phyloP scores from a whole-genome alignment of 306 rosid species.

The Abrus precatorius region DNA sequence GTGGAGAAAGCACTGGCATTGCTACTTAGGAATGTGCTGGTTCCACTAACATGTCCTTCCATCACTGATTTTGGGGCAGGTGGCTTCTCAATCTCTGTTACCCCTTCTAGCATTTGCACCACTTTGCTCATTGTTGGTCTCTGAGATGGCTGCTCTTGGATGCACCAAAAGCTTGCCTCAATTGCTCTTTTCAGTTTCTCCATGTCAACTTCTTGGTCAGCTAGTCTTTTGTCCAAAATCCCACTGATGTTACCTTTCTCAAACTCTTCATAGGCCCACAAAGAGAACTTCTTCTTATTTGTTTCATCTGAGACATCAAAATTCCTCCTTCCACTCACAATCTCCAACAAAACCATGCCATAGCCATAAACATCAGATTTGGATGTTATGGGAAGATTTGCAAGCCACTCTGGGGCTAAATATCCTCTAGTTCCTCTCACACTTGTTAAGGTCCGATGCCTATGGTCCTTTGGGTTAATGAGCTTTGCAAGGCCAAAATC shows the following conservation, averaged over 20 bases:
- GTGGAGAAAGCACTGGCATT: constrained; percentile 57
- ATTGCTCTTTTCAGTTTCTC: constrained; percentile 70
- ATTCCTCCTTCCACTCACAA: constrained; percentile 84
- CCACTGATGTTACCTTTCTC: constrained; percentile 68
- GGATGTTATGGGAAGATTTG: constrained; percentile 80
- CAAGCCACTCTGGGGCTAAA: constrained; percentile 93
- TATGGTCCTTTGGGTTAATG: constrained; percentile 62
- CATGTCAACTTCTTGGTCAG: constrained; percentile 62
- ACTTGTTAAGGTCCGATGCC: constrained; percentile 73
- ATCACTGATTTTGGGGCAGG: constrained; percentile 61
- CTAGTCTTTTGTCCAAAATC: constrained; percentile 72
- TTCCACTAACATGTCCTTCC: constrained; percentile 55
- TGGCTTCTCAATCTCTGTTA: constrained; percentile 65
- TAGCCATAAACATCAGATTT: constrained; percentile 82
- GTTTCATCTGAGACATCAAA: constrained; percentile 77
- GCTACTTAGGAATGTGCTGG: constrained; percentile 56
- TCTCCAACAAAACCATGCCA: constrained; percentile 91
- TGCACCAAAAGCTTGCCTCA: constrained; percentile 89
- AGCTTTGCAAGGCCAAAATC: constrained; percentile 95
- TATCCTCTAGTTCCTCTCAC: constrained; percentile 89
- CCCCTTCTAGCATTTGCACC: constrained; percentile 91
- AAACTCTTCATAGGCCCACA: constrained; percentile 83
- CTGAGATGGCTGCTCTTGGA: constrained; percentile 82
- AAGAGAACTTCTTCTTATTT: constrained; percentile 67
- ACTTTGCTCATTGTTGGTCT: constrained; percentile 86